Evolutionary conservation across 2,329 filamentous ascomycete species (phyloP), one percentile per base, ranked within the genome.

Genomic region (Lojkania enalia): DNA sequence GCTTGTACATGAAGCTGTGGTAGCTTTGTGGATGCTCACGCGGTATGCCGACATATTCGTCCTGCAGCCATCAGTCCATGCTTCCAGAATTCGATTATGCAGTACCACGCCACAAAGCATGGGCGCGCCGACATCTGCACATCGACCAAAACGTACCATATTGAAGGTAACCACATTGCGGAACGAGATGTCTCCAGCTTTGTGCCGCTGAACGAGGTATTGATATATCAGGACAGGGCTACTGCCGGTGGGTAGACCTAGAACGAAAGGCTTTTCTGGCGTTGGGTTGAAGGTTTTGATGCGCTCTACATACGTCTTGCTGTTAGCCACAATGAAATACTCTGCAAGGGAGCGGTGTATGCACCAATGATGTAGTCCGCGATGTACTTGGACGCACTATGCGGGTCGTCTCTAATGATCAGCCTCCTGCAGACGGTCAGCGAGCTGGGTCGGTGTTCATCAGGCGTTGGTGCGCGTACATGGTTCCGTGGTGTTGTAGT

Each of bases 1-100:
- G 80, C 72, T 87, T 88, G 81, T 90, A 95, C 89, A 95, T 94
- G 76, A 94, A 95, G 54, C 85, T 88, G 74, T 95, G 89, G 72
- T 95, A 95, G 61, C 85, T 90, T 69, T 94, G 85, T 11, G 88
- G 84, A 67, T 95, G 88, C 59, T 91, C 87, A 61, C 87, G 83
- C 23, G 88, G 85, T 51, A 95, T 81, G 45, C 86, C 87, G 55
- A 94, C 87, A 63, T 95, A 95, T 73, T 95, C 89, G 72, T 95
- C 89, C 84, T 87, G 55, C 37, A 25, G 40, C 20, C 35, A 51
- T 68, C 52, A 67, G 64, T 44, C 39, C 43, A 25, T 36, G 42
- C 14, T 39, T 39, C 53, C 45, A 36, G 32, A 42, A 39, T n/a
- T n/a, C n/a, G 42, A 42, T 38, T 35, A 49, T 48, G 49, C 47